Evolutionary conservation across 1,139 yeast species (phyloP).

Genomic region (Pichia sp.): DNA sequence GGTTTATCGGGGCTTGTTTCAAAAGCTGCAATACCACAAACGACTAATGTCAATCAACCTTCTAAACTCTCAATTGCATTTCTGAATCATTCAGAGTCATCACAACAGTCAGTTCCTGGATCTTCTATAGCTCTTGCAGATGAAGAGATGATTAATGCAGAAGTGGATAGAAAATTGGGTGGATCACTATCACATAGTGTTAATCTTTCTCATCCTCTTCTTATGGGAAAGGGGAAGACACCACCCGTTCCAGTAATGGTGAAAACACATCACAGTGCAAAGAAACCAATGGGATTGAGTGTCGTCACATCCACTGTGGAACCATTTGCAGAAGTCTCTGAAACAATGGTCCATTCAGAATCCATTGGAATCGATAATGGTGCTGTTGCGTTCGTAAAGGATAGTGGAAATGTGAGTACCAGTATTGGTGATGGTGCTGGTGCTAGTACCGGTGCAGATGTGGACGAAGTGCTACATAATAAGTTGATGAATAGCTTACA

Average conservation of each 20-base stretch:
- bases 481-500: too few relatives aligned
- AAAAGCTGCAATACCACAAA: background rate
- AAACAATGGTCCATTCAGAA: background rate
- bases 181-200: background rate
- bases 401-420: too few relatives aligned
- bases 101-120: conserved; percentile 11
- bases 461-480: too few relatives aligned
- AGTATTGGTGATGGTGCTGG: too few relatives aligned
- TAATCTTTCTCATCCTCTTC: background rate
- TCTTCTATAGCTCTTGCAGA: background rate
- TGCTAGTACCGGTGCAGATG: too few relatives aligned
- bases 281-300: too few relatives aligned
- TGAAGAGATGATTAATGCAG: conserved; percentile 8
- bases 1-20: too few relatives aligned
- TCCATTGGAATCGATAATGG: too few relatives aligned
- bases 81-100: conserved; percentile 14
- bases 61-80: conserved; percentile 27
- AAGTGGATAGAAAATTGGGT: conserved; percentile 5
- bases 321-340: conserved; percentile 8
- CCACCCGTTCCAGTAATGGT: too few relatives aligned
- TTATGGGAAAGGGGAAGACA: conserved; percentile 2
- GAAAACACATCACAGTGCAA: too few relatives aligned
- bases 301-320: conserved; percentile 12
- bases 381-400: too few relatives aligned
- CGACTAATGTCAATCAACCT: conserved; percentile 1